Evolutionary conservation across 345 rosid species (phyloP), one percentile per base, ranked within the genome.

Genomic region (Eucalyptus sp.): DNA sequence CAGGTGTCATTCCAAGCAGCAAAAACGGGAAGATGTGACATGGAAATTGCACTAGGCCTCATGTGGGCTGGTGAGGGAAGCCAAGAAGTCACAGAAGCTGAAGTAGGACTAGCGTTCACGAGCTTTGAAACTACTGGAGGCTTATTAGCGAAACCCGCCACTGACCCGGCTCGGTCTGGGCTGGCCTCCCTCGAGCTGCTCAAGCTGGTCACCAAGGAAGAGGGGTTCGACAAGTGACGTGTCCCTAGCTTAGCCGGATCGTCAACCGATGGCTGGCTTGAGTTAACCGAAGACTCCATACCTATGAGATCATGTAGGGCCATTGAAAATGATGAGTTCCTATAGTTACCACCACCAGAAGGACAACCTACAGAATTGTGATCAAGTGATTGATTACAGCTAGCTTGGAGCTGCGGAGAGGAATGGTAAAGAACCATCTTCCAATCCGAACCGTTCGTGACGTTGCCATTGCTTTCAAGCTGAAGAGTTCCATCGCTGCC

Each of bases 1-100:
- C 86, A 96, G 87, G 96, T 89, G 31, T 96, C 98, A 64, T 92
- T 94, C 98, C 97, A 94, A 6, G 98, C 93, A 44, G 98, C 95
- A 87, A 96, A 96, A 87, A 96, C 89, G 37, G 97, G 98, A 88
- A 95, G 90, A 89, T 94, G 96, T 86, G 96, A 87, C 92, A 96
- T 89, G 86, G 97, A 88, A 52, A 94, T 89, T 6, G 93, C 91
- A 93, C 91, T 37, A 92, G 52, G 86, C 92, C 94, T 76, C 48
- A 76, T 41, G 84, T 76, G 48, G n/a, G 92, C 91, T 46, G 58
- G 58, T 52, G 96, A 64, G 56, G 96, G 95, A 87, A 94, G 94
- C 96, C 96, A 94, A 10, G 95, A 89, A 31, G 87, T 86, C 71
- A 64, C 50, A 10, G 84, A 76, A 76, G 48, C 84, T 22, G 84